Percentiles rank a stretch among this genome's conserved stretches.
phyloP scores from a whole-genome alignment of 2,329 filamentous ascomycete genomes.

The Aspergillus flavus region DNA sequence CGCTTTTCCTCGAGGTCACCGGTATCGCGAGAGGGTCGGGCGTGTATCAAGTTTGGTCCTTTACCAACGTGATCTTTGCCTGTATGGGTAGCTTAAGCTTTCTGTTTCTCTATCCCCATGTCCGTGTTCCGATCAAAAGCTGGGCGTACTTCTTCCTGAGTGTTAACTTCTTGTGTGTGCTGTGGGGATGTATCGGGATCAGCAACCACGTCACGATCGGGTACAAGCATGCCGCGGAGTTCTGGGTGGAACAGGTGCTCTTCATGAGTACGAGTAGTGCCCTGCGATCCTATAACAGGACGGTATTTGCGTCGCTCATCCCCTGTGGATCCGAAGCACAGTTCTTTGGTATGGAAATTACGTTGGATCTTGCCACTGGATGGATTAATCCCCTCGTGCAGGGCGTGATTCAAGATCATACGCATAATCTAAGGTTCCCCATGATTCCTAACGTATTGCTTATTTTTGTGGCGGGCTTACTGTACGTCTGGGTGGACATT shows the following conservation, averaged over 20 bases:
- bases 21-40: conserved; percentile 19
- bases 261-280: conserved; percentile 19
- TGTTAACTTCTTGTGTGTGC: conserved; percentile 14
- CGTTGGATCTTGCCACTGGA: conserved; percentile 16
- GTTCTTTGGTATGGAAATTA: conserved; percentile 18
- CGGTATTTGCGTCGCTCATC: conserved; percentile 15
- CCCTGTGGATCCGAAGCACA: conserved; percentile 14
- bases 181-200: conserved; percentile 20
- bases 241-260: conserved; percentile 18
- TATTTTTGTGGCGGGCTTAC: conserved; percentile 9
- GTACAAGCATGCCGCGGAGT: conserved; percentile 17
- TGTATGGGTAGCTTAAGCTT: conserved; percentile 21
- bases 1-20: conserved; percentile 23
- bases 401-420: conserved; percentile 16
- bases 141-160: conserved; percentile 13
- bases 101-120: conserved; percentile 19
- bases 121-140: conserved; percentile 8
- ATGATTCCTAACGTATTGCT: conserved; percentile 20
- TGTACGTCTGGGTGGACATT: conserved; percentile 17
- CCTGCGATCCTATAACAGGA: conserved; percentile 15
- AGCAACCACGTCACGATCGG: conserved; percentile 15
- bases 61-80: conserved; percentile 22
- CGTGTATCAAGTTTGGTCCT: conserved; percentile 22
- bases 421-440: conserved; percentile 17
- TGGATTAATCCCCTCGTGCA: conserved; percentile 18